A percentile compares a stretch with the other conserved stretches of the same genome.
Conservation (phyloP, 805 yeast species). For the Scheffersomyces coipomensis region DNA sequence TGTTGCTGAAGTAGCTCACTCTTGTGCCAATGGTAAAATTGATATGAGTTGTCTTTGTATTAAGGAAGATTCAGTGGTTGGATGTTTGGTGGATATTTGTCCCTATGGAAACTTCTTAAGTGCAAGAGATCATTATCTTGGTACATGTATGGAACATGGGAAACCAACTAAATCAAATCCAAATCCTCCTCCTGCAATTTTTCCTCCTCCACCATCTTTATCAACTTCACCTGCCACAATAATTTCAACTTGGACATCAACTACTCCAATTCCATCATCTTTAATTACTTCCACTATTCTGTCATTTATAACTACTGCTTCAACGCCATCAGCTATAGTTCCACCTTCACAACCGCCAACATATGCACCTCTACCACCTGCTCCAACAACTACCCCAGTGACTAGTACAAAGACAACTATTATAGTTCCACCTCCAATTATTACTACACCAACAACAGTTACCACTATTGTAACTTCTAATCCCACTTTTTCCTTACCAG, state of each 20-base stretch:
- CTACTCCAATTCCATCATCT: background rate
- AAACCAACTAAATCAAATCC: conserved; percentile 8
- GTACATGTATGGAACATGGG: conserved; percentile 44
- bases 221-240: conserved; percentile 5
- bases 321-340: background rate
- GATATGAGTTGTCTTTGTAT: conserved; percentile 43
- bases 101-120: conserved; percentile 41
- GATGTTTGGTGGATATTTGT: conserved; percentile 47
- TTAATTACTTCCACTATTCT: background rate
- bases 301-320: background rate
- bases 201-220: conserved; percentile 3
- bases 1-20: conserved; percentile 31
- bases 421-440: background rate
- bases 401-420: background rate
- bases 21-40: conserved; percentile 27
- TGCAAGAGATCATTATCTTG: conserved; percentile 49
- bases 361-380: background rate
- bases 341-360: background rate
- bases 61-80: conserved; percentile 34
- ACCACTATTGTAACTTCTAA: background rate
- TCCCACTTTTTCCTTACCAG: too few species aligned
- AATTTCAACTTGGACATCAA: background rate
- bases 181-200: conserved; percentile 6
- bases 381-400: background rate
- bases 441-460: background rate